Conservation (phyloP, 2,329 filamentous ascomycete species). For the Rhexocercosporidium sp. region DNA sequence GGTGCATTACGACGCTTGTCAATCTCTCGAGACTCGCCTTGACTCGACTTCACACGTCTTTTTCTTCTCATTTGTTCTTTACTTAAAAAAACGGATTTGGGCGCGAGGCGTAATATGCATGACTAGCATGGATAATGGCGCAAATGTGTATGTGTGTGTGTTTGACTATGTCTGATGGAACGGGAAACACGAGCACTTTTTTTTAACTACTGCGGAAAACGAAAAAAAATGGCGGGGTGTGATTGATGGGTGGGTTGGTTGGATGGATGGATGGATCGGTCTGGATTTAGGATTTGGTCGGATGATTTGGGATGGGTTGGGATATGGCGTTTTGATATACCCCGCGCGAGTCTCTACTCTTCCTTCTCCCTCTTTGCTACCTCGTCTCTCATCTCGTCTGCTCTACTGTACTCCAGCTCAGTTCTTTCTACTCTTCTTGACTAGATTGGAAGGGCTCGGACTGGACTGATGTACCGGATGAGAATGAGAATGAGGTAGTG, state of each 20-base stretch:
- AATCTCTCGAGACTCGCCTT: neutral
- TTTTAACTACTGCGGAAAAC: neutral
- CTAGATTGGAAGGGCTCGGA: no score
- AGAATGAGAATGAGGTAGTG: no score
- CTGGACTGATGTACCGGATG: no score
- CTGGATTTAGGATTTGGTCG: neutral
- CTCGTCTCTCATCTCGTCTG: neutral
- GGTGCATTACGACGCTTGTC: constrained; percentile 13
- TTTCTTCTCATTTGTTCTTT: constrained; percentile 13
- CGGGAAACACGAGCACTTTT: neutral
- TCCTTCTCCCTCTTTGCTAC: neutral
- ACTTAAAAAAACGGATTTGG: neutral
- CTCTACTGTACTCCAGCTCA: neutral
- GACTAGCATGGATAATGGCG: constrained; percentile 7
- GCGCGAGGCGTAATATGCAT: neutral
- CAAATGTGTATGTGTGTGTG: constrained; percentile 5
- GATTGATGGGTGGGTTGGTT: neutral
- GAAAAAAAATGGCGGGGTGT: neutral
- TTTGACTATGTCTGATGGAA: neutral
- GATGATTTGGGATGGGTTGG: neutral
- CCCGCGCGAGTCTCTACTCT: neutral
- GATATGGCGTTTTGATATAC: constrained; percentile 14
- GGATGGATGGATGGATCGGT: neutral
- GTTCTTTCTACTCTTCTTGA: neutral
- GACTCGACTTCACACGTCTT: neutral